These are phyloP conservation scores for Casaregolazyma suthepensis DNA, from an alignment of 1,139 yeast genomes.

Conservation along the genomic window DNA sequence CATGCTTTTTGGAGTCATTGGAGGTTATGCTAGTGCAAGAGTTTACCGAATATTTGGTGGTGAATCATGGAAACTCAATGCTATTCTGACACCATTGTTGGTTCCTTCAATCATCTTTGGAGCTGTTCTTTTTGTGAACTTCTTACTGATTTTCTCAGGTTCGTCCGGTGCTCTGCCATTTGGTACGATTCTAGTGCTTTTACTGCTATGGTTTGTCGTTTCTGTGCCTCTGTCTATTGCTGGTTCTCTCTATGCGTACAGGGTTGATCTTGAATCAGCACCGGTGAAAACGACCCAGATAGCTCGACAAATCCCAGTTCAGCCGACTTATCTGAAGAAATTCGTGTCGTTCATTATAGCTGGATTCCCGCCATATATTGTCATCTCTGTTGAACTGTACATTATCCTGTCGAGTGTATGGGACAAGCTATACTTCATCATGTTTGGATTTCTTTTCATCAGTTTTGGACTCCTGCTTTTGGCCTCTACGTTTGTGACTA, in stretches of 20 bases:
- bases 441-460: conserved; percentile 94
- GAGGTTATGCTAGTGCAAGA: conserved; percentile 82
- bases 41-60: conserved; percentile 89
- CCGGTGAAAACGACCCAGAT: conserved; percentile 88
- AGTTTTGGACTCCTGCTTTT: conserved; percentile 78
- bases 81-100: conserved; percentile 72
- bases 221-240: conserved; percentile 78
- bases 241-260: conserved; percentile 75
- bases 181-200: conserved; percentile 79
- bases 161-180: conserved; percentile 96
- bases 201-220: conserved; percentile 76
- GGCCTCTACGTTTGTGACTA: conserved; percentile 76
- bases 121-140: conserved; percentile 64
- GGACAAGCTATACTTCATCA: conserved; percentile 90
- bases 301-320: conserved; percentile 91
- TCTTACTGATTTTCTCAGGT: conserved; percentile 67
- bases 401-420: conserved; percentile 82
- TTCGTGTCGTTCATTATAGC: conserved; percentile 65
- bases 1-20: conserved; percentile 70
- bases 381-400: conserved; percentile 90
- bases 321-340: conserved; percentile 76
- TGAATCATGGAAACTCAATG: conserved; percentile 80
- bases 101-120: conserved; percentile 75
- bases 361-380: conserved; percentile 92
- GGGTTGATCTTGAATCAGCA: conserved; percentile 48